Base-by-base conservation (phyloP, 306 rosid genomes). In the Quercus agrifolia region DNA sequence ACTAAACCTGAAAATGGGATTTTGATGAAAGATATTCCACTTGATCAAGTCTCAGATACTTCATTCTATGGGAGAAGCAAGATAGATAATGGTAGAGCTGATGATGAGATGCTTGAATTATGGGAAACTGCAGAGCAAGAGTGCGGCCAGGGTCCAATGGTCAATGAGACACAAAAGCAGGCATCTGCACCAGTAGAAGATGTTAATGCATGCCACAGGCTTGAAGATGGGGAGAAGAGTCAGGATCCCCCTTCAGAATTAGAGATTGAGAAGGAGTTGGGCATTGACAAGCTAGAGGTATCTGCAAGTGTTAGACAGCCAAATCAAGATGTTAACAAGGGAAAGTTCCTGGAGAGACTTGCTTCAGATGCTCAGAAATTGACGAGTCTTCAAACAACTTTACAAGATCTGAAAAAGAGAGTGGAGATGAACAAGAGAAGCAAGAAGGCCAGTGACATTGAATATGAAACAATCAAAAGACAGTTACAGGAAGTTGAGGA, bases 101-200 rank as follows among this genome's bases (percentile, higher is more conserved):
- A 87, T 81, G 98, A 93, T 78, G 94, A 92, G 74, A 95, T 92
- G 98, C 98, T 95, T 12, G 91, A 89, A 82, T 81, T 96, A 80
- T 96, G 99, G 99, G 97, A 93, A 83, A 77, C 98, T 4, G 89
- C 88, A 0, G 99, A 91, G 81, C 82, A 87, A 66, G 86, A 81
- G 61, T 58, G 84, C 85, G 19, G 28, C 33, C 83, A 83, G 76
- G 77, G 82, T 82, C 77, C 80, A 23, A 52, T 58, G 23, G 62
- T 56, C n/a, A 74, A 57, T 21, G 83, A 78, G 68, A 74, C 77
- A 59, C 82, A 81, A 82, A 85, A 83, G 75, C 84, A 63, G 64
- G 61, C 61, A 56, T 83, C 85, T 58, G 81, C 63, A 71, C 92
- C 86, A 59, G 23, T 59, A 2, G 92, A 86, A 28, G 89, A 79